phyloP scores from a whole-genome alignment of 225 moss, liverwort and hornwort genomes.

The Ulota crispa region DNA sequence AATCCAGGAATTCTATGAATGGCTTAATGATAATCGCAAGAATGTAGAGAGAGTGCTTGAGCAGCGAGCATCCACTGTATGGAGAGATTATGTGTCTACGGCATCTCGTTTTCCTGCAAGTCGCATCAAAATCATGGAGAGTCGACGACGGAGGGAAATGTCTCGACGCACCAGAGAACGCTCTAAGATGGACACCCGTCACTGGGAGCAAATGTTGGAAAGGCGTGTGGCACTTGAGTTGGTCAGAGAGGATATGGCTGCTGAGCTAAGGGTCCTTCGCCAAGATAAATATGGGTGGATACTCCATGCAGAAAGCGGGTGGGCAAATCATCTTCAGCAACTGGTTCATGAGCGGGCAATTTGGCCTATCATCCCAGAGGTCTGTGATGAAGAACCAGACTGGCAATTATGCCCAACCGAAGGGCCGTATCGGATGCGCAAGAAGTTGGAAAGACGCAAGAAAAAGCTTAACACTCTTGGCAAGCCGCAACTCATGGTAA shows the following conservation, averaged over 20 bases:
- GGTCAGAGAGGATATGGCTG: constrained; percentile 88
- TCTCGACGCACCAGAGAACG: constrained; percentile 60
- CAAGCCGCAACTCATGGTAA: constrained; percentile 48
- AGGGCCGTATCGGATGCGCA: constrained; percentile 86
- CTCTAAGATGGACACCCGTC: constrained; percentile 63
- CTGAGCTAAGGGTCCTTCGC: constrained; percentile 79
- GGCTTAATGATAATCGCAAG: constrained; percentile 61
- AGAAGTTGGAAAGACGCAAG: constrained; percentile 56
- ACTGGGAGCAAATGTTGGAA: constrained; percentile 86
- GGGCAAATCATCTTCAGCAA: constrained; percentile 79
- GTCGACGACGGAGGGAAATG: constrained; percentile 75
- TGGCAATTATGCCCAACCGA: constrained; percentile 90
- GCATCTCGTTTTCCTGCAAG: constrained; percentile 64
- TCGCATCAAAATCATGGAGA: constrained; percentile 65
- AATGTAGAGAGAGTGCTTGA: constrained; percentile 59
- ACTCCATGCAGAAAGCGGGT: constrained; percentile 91
- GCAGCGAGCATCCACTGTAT: constrained; percentile 57
- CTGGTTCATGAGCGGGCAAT: constrained; percentile 86
- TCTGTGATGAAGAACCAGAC: constrained; percentile 64
- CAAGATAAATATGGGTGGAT: constrained; percentile 99
- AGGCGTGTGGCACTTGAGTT: constrained; percentile 88
- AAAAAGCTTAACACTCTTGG: constrained; percentile 60
- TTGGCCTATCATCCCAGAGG: constrained; percentile 60
- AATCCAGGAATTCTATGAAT: constrained; percentile 61
- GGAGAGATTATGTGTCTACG: constrained; percentile 65